phyloP scores from a whole-genome alignment of 192 early-diverging fungal species.

The Linnemannia schmuckeri region DNA sequence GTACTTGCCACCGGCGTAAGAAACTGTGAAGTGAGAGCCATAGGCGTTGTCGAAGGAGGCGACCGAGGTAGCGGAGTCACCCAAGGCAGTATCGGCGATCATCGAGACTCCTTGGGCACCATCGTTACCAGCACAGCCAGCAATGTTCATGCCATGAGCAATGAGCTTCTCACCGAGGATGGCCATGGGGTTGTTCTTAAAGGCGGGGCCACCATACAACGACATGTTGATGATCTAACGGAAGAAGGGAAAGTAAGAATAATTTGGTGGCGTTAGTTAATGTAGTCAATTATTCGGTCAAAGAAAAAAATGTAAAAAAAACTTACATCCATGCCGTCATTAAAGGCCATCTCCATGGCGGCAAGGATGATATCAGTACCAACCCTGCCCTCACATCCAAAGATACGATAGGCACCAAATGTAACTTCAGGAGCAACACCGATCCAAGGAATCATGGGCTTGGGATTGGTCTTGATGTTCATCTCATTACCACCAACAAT shows the following conservation, averaged over 20 bases:
- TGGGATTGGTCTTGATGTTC: slow-evolving; percentile 22
- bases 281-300: too few species aligned
- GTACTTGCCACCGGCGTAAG: slow-evolving; percentile 13
- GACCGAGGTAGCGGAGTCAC: not conserved
- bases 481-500: slow-evolving; percentile 71
- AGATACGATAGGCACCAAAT: slow-evolving; percentile 71
- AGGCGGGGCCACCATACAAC: not conserved
- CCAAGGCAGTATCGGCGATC: not conserved
- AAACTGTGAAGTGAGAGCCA: slow-evolving; percentile 20
- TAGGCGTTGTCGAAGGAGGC: slow-evolving; percentile 59
- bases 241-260: not conserved
- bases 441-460: slow-evolving; percentile 57
- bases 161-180: not conserved
- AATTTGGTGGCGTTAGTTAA: not conserved
- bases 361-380: slow-evolving; percentile 68
- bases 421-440: slow-evolving; percentile 87
- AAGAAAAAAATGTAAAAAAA: not conserved
- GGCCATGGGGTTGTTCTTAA: not conserved
- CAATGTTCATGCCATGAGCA: not conserved
- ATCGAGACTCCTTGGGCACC: not conserved
- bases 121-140: not conserved
- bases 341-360: slow-evolving; percentile 61
- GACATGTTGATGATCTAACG: not conserved
- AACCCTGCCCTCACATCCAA: slow-evolving; percentile 64
- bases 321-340: slow-evolving; percentile 64